Percentiles rank a stretch among this genome's conserved stretches.
Evolutionary conservation across 2,329 filamentous ascomycete species (phyloP).

Genomic region (Scytalidium sp.): DNA sequence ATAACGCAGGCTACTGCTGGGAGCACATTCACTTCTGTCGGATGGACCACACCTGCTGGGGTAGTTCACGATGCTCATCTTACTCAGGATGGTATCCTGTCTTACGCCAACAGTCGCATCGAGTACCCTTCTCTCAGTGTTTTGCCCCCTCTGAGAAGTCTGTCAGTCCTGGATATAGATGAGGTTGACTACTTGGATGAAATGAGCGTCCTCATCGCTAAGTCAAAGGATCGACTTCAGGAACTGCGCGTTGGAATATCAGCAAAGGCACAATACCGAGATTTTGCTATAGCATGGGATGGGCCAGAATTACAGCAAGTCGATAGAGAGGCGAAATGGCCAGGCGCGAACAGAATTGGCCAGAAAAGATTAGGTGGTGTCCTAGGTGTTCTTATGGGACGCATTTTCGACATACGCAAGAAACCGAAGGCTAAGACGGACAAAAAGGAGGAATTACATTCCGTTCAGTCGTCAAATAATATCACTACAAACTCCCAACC

Average conservation of each 20-base stretch:
- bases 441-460: conserved; percentile 14
- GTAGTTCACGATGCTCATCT: conserved; percentile 17
- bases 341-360: conserved; percentile 54
- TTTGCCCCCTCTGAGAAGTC: conserved; percentile 68
- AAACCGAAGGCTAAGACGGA: conserved; percentile 21
- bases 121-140: conserved; percentile 80
- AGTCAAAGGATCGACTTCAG: conserved; percentile 61
- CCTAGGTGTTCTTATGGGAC: conserved; percentile 64
- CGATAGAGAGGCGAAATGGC: conserved; percentile 55
- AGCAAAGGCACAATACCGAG: conserved; percentile 36
- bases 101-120: conserved; percentile 56
- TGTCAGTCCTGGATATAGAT: conserved; percentile 79
- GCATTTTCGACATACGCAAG: conserved; percentile 58
- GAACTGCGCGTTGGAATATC: conserved; percentile 76
- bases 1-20: conserved; percentile 28
- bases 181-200: conserved; percentile 81
- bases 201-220: conserved; percentile 72
- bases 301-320: conserved; percentile 60
- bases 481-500: conserved; percentile 6
- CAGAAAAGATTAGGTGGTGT: conserved; percentile 65
- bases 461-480: conserved; percentile 12
- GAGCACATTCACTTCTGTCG: conserved; percentile 39
- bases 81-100: conserved; percentile 28
- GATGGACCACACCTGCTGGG: conserved; percentile 31
- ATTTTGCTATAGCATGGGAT: conserved; percentile 63